These are phyloP conservation scores for Aspergillus novofumigatus DNA, from an alignment of 2,329 filamentous ascomycete species.

Conservation along the genomic window DNA sequence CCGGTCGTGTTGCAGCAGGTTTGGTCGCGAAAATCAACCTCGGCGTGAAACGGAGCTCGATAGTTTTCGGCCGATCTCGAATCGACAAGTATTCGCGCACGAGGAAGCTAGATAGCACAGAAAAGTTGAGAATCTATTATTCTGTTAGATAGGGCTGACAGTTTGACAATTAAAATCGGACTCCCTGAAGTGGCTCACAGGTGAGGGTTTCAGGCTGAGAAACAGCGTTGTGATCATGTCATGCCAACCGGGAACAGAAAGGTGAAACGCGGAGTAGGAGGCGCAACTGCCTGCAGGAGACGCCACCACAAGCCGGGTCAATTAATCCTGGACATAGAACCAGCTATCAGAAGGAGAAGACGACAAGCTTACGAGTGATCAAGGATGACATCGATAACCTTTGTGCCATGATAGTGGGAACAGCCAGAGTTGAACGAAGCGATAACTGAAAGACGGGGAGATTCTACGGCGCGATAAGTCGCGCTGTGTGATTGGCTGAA, in stretches of 20 bases:
- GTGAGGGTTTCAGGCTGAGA: neutral
- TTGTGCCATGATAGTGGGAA: neutral
- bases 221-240: neutral
- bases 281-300: neutral
- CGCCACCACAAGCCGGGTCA: neutral
- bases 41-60: constrained; percentile 10
- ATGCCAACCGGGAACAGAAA: neutral
- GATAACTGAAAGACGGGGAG: neutral
- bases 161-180: neutral
- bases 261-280: neutral
- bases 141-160: neutral
- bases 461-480: neutral
- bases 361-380: neutral
- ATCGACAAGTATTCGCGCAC: constrained; percentile 8
- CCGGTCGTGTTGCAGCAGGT: neutral
- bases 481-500: neutral
- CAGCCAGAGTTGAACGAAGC: neutral
- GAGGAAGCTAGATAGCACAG: neutral
- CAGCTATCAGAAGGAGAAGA: neutral
- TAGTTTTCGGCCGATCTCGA: constrained; percentile 11
- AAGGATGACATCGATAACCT: neutral
- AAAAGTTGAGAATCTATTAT: neutral
- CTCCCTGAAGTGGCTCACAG: neutral
- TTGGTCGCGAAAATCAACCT: neutral
- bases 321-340: neutral